Base-by-base conservation (phyloP, 2,329 filamentous ascomycete species). In the Drechslera avenae region DNA sequence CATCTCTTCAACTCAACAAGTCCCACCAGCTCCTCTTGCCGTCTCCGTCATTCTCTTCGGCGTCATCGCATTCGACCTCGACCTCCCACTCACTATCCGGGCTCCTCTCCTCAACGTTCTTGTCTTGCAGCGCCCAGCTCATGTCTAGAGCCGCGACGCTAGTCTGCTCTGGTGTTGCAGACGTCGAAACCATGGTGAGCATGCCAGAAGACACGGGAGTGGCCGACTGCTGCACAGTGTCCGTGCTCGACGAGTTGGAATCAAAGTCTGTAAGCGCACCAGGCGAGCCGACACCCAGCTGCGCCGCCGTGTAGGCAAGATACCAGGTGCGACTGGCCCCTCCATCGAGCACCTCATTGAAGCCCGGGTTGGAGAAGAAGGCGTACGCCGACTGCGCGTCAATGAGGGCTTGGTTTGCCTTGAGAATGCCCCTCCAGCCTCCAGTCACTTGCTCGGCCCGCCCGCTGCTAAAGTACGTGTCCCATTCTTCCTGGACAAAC, bases 361-460 rank as follows among this genome's bases (percentile, higher is more conserved):
- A 96, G 26, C 80, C 76, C 1, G 76, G 68, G 56, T 82, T 77
- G 1, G 81, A 81, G 71, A 99, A 97, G 74, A 91, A 96, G 1
- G 83, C 72, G 80, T 86, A 97, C 9, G 89, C 84, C 3, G 81
- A 76, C 46, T 73, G 72, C 0, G 92, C 87, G 66, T 96, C 84
- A 42, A 92, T 81, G 8, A 92, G 85, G 0, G 90, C 91, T 41
- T 90, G 82, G 70, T 94, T 97, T 23, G 86, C 90, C 65, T 88
- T 92, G 18, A 97, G 75, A 21, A 97, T 86, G 1, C 91, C 89
- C 71, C 83, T 89, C 94, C 94, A 97, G 1, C 91, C 90, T 37
- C 88, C 89, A 6, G 78, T 74, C 4, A 91, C 84, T 0, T 77
- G 71, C 46, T 89, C 83, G 1, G 83, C 85, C 10, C 88, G 83